phyloP scores from a whole-genome alignment of 1,284 basidiomycete species.

The Binderoboletus segoi region DNA sequence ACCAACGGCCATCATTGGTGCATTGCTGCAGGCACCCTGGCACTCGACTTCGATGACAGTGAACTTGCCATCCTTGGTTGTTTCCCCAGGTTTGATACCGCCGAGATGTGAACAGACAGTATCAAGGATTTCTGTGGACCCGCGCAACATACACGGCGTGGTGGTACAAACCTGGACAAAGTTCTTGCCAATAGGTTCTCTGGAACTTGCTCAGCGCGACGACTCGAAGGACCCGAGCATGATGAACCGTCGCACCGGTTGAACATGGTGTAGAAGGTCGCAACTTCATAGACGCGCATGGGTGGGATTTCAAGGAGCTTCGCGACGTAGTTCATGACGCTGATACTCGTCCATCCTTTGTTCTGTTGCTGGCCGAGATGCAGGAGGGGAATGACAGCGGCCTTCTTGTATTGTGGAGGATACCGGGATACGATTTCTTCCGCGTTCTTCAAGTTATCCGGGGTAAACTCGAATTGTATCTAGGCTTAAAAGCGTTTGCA shows the following conservation, averaged over 20 bases:
- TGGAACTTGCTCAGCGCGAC: constrained; percentile 33
- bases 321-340: constrained; percentile 98
- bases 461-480: constrained; percentile 90
- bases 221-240: neutral
- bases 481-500: constrained; percentile 34
- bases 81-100: constrained; percentile 85
- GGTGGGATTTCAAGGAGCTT: constrained; percentile 92
- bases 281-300: constrained; percentile 99
- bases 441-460: constrained; percentile 83
- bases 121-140: constrained; percentile 88
- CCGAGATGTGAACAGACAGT: constrained; percentile 85
- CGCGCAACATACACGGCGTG: constrained; percentile 96
- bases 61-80: constrained; percentile 95
- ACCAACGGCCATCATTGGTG: constrained; percentile 97
- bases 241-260: constrained; percentile 64
- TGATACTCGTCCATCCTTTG: constrained; percentile 98
- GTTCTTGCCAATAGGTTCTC: constrained; percentile 92
- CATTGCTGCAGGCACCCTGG: constrained; percentile 97
- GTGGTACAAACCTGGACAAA: constrained; percentile 99
- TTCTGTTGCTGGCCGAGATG: constrained; percentile 98
- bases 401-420: constrained; percentile 97
- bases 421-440: constrained; percentile 91
- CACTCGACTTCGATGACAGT: constrained; percentile 99
- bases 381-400: constrained; percentile 94
- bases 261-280: constrained; percentile 99